A percentile compares a stretch with the other conserved stretches of the same genome.
phyloP scores from a whole-genome alignment of 164 flowering plant species.

The Nelumbo lutea region DNA sequence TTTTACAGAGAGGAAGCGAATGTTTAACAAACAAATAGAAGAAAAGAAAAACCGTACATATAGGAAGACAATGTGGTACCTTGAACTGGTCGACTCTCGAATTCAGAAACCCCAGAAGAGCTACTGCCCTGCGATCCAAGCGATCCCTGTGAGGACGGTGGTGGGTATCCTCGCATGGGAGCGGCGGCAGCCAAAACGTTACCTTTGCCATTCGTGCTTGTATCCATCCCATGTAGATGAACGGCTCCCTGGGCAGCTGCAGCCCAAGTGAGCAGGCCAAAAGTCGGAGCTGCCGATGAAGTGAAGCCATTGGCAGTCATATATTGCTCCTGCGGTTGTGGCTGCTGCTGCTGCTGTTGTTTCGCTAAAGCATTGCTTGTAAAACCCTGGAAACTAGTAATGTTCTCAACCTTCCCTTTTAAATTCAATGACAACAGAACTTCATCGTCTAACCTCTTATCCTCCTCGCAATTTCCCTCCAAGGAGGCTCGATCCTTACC shows the following conservation, averaged over 20 bases:
- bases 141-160: conserved; percentile 30
- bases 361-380: neutral
- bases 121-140: conserved; percentile 48
- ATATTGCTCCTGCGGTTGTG: conserved; percentile 10
- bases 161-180: conserved; percentile 9
- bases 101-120: conserved; percentile 49
- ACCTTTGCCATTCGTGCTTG: conserved; percentile 14
- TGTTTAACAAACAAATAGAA: neutral
- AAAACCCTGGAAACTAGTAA: conserved; percentile 5
- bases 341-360: conserved; percentile 4
- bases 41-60: neutral
- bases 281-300: conserved; percentile 14
- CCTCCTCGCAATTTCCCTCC: conserved; percentile 17
- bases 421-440: conserved; percentile 13
- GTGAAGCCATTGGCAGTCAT: conserved; percentile 15
- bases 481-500: conserved; percentile 1
- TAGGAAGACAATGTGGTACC: conserved; percentile 25
- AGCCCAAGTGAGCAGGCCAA: conserved; percentile 28
- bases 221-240: conserved; percentile 11
- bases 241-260: conserved; percentile 18
- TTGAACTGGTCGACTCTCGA: conserved; percentile 29
- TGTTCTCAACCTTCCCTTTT: conserved; percentile 22
- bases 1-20: neutral
- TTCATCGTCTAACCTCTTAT: conserved; percentile 29
- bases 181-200: conserved; percentile 4